phyloP scores from a whole-genome alignment of 495 filamentous ascomycete genomes.

The Durotheca rogersii region DNA sequence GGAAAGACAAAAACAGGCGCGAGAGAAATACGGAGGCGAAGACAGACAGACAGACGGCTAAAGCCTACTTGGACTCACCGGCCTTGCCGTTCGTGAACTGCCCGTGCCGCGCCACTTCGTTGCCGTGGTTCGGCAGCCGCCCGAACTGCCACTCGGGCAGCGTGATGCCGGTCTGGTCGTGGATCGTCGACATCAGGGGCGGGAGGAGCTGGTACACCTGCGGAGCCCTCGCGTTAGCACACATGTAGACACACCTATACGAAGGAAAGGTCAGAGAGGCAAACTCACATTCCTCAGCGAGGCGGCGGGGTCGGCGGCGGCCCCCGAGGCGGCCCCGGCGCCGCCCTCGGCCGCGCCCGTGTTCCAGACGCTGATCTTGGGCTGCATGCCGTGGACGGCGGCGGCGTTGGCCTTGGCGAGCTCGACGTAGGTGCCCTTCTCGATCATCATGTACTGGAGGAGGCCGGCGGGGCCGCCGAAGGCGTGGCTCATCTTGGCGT shows the following conservation, averaged over 20 bases:
- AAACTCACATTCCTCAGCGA: slow-evolving; percentile 45
- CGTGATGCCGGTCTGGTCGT: slow-evolving; percentile 78
- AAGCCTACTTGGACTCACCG: too few species aligned
- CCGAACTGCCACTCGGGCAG: slow-evolving; percentile 72
- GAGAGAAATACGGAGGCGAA: too few species aligned
- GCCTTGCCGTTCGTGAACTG: too few species aligned
- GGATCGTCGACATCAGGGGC: slow-evolving; percentile 75
- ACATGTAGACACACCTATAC: not conserved
- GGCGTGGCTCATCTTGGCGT: slow-evolving; percentile 64
- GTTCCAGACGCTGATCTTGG: slow-evolving; percentile 89
- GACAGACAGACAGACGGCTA: too few species aligned
- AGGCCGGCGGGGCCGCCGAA: slow-evolving; percentile 74
- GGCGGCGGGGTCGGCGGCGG: slow-evolving; percentile 35
- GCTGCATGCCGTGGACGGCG: slow-evolving; percentile 73
- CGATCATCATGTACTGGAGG: slow-evolving; percentile 76
- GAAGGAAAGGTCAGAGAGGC: not conserved
- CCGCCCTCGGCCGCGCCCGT: slow-evolving; percentile 57
- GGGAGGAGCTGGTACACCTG: slow-evolving; percentile 72
- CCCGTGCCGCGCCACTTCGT: slow-evolving; percentile 16
- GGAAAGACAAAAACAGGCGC: too few species aligned
- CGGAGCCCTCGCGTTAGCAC: slow-evolving; percentile 36
- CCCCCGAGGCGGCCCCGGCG: slow-evolving; percentile 31
- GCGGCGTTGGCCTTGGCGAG: slow-evolving; percentile 68
- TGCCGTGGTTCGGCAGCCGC: slow-evolving; percentile 37
- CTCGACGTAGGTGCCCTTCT: slow-evolving; percentile 63